phyloP scores from a whole-genome alignment of 441 rosid genomes.

The Pelargonium cotyledonis region DNA sequence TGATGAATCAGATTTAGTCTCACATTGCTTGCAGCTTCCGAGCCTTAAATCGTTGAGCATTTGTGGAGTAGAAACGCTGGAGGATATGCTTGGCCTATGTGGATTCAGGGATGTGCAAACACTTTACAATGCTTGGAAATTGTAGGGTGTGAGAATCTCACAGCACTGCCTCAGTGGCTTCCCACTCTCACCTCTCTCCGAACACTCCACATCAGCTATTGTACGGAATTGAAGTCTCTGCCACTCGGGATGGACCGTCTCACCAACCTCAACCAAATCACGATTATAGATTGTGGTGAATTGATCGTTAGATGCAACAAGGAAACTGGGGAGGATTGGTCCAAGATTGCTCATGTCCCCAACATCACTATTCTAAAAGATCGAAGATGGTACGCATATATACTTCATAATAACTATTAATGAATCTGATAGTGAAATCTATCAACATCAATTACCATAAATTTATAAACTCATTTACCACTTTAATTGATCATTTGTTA shows the following conservation, averaged over 20 bases:
- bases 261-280: too few relatives aligned
- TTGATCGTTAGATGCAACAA: not conserved
- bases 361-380: constrained; percentile 24
- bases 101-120: not conserved
- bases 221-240: too few relatives aligned
- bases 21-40: not conserved
- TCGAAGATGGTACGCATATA: too few relatives aligned
- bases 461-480: too few relatives aligned
- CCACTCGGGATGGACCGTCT: too few relatives aligned
- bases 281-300: too few relatives aligned
- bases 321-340: constrained; percentile 7
- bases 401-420: too few relatives aligned
- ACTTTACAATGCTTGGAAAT: not conserved
- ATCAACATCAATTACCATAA: too few relatives aligned
- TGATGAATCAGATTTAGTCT: not conserved
- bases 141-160: not conserved
- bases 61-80: not conserved
- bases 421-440: too few relatives aligned
- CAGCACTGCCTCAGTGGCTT: not conserved
- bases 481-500: too few relatives aligned
- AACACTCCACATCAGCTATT: not conserved
- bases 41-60: too few relatives aligned
- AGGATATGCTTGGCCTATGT: not conserved
- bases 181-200: not conserved
- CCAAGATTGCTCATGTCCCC: not conserved